Evolutionary conservation across 2,329 filamentous ascomycete species (phyloP), one percentile per base, ranked within the genome.

Genomic region (Penicillium sp.): DNA sequence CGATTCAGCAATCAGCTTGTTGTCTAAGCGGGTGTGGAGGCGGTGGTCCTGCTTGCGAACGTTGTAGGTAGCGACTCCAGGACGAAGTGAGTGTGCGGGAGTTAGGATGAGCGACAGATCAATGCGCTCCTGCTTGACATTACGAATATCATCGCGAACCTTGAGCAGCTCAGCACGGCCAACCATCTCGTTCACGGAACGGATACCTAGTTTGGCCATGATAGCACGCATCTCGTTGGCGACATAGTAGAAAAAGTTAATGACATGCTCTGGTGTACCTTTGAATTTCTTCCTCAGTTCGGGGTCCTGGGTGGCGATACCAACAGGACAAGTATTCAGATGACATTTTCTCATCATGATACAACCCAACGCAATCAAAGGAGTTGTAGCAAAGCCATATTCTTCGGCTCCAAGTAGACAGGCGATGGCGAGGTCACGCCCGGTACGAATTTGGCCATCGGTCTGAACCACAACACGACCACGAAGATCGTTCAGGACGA

Each of bases 201-300:
- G 87, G 84, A 96, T 91, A 63, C 93, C 93, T 66, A 97, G 85
- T 76, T 89, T 91, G 47, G 93, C 92, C 93, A 97, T 97, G 76
- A 97, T 96, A 34, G 92, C 91, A 70, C 93, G 88, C 55, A 97
- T 84, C 78, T 97, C 93, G 70, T 97, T 97, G 64, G 93, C 89
- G 48, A 97, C 83, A 69, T 97, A 97, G 79, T 97, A 97, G 79
- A 96, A 96, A 81, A 97, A 97, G 82, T 97, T 97, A 76, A 97
- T 97, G 54, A 96, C 92, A 66, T 97, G 91, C 77, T 97, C 93
- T 10, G 93, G 92, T 1, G 90, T 92, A 58, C 93, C 93, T 63
- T 86, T 81, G 75, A 97, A 97, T 78, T 97, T 97, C 81, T 92
- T 89, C 57, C 93, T 85, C 2, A 97, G 82, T 70, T 93, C 89